Evolutionary conservation across 2,329 filamentous ascomycete species (phyloP), one percentile per base, ranked within the genome.

Genomic region (Sclerotinia subarctica): DNA sequence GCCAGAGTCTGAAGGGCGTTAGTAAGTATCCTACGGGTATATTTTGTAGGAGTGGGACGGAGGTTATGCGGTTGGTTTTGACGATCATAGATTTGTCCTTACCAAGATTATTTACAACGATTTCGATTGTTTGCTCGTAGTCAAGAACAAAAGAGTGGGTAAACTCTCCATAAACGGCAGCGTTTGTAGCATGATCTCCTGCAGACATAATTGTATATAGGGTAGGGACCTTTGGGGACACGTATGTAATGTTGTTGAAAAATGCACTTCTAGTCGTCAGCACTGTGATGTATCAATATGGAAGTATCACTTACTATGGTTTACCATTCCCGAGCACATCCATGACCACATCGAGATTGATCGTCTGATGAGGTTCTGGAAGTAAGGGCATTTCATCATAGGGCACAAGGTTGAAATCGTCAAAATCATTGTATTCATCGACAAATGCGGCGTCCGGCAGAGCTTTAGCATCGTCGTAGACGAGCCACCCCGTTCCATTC

Each of bases 401-500:
- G 0, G 93, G 90, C 0, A 89, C 82, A 0, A 96, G 84, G 0
- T 79, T 83, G 71, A 90, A 87, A 75, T 96, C 93, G 73, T 97
- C 92, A 68, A 90, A 88, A 1, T 88, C 84, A 32, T 88, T 79
- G 59, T 92, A 87, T 17, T 85, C 83, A 56, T 89, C 82, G 3
- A 93, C 76, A 0, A 82, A 69, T 0, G 84, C 82, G 0, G 91
- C 81, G 0, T 81, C 76, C 1, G 85, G 83, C 0, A 84, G 77
- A 0, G 79, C 70, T 24, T 83, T 80, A 13, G 77, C 69, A 1
- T 79, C 74, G 72, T 88, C 81, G 74, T 89, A 88, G 8, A 85
- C 82, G 0, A 90, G 81, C 85, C 86, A 89, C n/a, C 86, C 86
- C 0, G 87, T 90, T 21, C 85, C 83, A 72, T 90, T 90, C 75